Percentiles rank a stretch among this genome's conserved stretches.
Conservation (phyloP, 805 yeast genomes). For the Cephaloascus fragrans region DNA sequence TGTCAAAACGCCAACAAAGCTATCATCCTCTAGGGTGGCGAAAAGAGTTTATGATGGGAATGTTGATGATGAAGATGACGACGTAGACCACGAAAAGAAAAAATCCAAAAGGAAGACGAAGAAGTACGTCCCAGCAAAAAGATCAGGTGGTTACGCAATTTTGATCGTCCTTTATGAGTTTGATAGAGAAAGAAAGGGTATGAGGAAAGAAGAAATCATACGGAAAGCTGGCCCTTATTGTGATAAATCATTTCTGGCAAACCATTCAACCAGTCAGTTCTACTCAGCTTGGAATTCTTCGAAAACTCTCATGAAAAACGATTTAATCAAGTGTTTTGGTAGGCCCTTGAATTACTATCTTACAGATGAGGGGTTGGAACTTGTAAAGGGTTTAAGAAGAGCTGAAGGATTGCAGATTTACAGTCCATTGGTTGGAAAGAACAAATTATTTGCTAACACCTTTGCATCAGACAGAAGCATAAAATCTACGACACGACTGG, state of each 20-base stretch:
- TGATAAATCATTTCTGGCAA: conserved; percentile 46
- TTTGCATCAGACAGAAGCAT: conserved; percentile 3
- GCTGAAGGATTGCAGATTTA: conserved; percentile 29
- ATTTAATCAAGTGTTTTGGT: conserved; percentile 45
- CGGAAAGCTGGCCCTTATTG: conserved; percentile 44
- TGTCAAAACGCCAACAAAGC: conserved; percentile 1
- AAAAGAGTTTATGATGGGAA: conserved; percentile 6
- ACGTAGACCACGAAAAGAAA: conserved; percentile 5
- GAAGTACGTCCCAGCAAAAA: conserved; percentile 58
- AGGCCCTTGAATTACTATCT: conserved; percentile 51
- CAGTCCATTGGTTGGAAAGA: conserved; percentile 2
- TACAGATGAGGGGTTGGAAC: conserved; percentile 57
- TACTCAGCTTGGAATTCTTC: conserved; percentile 72
- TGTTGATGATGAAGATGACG: conserved; percentile 4
- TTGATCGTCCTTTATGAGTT: conserved; percentile 44
- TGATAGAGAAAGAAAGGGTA: conserved; percentile 43
- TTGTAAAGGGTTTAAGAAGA: conserved; percentile 48
- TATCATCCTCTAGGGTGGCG: conserved; percentile 1
- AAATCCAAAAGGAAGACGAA: conserved; percentile 10
- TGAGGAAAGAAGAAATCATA: conserved; percentile 52
- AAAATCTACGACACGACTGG: no score
- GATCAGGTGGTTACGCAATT: conserved; percentile 84
- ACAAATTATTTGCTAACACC: no score
- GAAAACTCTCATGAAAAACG: conserved; percentile 52
- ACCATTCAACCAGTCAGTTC: conserved; percentile 51